Percentiles rank a stretch among this genome's conserved stretches.
Evolutionary conservation across 495 filamentous ascomycete genomes (phyloP).

Genomic region (Bathelium albidoporum): DNA sequence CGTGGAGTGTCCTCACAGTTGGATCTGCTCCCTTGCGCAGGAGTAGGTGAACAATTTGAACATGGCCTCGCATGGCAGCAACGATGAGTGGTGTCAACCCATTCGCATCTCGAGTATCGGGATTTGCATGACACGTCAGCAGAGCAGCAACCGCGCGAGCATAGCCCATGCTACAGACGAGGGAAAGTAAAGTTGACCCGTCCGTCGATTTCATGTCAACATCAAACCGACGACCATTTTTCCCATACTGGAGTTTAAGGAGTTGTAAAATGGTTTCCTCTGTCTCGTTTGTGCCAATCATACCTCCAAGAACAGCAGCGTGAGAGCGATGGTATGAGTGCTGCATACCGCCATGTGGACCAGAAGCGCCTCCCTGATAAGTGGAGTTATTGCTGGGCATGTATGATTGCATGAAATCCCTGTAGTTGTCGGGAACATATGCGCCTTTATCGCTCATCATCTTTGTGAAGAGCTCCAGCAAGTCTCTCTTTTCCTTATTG

Average conservation of each 20-base stretch:
- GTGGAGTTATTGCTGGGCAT: not conserved
- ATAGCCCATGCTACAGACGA: slow-evolving; percentile 66
- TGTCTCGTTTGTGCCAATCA: slow-evolving; percentile 32
- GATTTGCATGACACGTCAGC: slow-evolving; percentile 67
- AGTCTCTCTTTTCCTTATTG: slow-evolving; percentile 43
- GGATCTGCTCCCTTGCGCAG: slow-evolving; percentile 64
- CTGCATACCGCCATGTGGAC: not conserved
- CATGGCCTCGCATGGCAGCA: slow-evolving; percentile 65
- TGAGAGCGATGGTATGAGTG: not conserved
- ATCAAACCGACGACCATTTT: slow-evolving; percentile 54
- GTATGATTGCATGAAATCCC: not conserved
- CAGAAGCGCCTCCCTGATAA: not conserved
- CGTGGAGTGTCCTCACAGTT: slow-evolving; percentile 56
- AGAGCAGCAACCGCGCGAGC: slow-evolving; percentile 71
- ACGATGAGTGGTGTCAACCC: slow-evolving; percentile 80
- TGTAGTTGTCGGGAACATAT: not conserved
- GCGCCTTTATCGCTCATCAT: not conserved
- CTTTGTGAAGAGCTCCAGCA: slow-evolving; percentile 16
- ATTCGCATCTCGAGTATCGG: slow-evolving; percentile 63
- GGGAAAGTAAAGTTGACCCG: slow-evolving; percentile 74
- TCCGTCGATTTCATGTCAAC: slow-evolving; percentile 53
- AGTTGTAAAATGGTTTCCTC: slow-evolving; percentile 63
- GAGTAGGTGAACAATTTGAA: slow-evolving; percentile 65
- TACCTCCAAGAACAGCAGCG: not conserved
- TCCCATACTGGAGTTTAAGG: slow-evolving; percentile 69